Evolutionary conservation across 2,329 filamentous ascomycete species (phyloP).

Genomic region (Xylariaceae sp.): DNA sequence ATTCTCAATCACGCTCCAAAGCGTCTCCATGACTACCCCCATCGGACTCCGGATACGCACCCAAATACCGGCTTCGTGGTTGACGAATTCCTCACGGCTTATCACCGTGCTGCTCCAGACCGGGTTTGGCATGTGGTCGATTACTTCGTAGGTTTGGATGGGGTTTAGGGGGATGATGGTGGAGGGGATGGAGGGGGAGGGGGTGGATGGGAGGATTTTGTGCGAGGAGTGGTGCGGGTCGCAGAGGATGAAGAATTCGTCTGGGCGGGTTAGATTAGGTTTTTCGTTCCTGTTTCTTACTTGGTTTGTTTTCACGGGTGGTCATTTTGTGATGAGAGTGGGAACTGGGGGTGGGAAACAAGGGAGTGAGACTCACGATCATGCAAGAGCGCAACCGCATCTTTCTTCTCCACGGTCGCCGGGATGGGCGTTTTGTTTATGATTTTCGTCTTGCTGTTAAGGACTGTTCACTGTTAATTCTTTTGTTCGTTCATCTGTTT

Average conservation of each 20-base stretch:
- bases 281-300: not conserved
- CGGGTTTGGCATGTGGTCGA: slow-evolving; percentile 49
- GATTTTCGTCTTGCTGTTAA: slow-evolving; percentile 41
- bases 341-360: no score
- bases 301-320: no score
- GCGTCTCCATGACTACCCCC: slow-evolving; percentile 48
- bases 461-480: slow-evolving; percentile 28
- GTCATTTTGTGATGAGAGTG: no score
- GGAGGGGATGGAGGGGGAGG: no score
- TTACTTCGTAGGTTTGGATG: slow-evolving; percentile 38
- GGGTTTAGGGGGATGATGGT: no score
- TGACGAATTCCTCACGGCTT: slow-evolving; percentile 50
- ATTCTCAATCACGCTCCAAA: slow-evolving; percentile 38
- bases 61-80: slow-evolving; percentile 46
- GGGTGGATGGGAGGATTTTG: slow-evolving; percentile 17
- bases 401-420: slow-evolving; percentile 17
- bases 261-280: not conserved
- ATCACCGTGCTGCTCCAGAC: slow-evolving; percentile 51
- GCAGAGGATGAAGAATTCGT: slow-evolving; percentile 47
- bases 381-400: slow-evolving; percentile 42
- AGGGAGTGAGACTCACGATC: slow-evolving; percentile 33
- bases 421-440: slow-evolving; percentile 42
- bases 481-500: not conserved
- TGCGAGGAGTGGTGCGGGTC: slow-evolving; percentile 46
- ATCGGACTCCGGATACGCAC: slow-evolving; percentile 48